Percentiles rank a stretch among this genome's conserved stretches.
Conservation (phyloP, 805 yeast genomes). For the Crinitomyces ghanaensis region DNA sequence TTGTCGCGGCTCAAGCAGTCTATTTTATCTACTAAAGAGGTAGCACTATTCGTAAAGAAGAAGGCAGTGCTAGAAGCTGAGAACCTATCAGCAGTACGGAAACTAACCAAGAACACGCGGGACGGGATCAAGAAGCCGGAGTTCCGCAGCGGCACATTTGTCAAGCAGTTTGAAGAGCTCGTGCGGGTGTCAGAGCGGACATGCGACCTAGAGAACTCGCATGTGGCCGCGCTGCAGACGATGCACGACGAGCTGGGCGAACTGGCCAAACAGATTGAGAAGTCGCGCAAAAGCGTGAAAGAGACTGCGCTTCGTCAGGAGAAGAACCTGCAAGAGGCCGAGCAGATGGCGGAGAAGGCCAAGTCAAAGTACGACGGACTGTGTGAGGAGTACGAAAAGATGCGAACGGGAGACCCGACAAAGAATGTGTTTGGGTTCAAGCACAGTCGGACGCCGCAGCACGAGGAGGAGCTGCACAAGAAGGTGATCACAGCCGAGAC, state of each 20-base stretch:
- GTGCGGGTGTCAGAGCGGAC: slow-evolving; percentile 70
- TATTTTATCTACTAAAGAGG: slow-evolving; percentile 74
- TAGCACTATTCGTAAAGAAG: slow-evolving; percentile 64
- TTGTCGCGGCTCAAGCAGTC: slow-evolving; percentile 68
- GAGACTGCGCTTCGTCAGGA: slow-evolving; percentile 77
- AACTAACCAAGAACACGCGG: slow-evolving; percentile 49
- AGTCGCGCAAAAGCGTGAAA: slow-evolving; percentile 63
- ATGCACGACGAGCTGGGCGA: slow-evolving; percentile 81
- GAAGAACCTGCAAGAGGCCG: slow-evolving; percentile 75
- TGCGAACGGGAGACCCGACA: slow-evolving; percentile 70
- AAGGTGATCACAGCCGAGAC: slow-evolving; percentile 78
- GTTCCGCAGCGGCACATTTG: slow-evolving; percentile 55
- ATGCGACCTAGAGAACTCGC: slow-evolving; percentile 59
- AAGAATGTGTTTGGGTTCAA: slow-evolving; percentile 73
- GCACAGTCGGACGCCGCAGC: slow-evolving; percentile 67
- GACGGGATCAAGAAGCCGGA: slow-evolving; percentile 37
- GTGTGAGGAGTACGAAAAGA: slow-evolving; percentile 77
- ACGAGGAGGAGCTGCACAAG: slow-evolving; percentile 75
- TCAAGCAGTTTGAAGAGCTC: slow-evolving; percentile 52
- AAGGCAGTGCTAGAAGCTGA: slow-evolving; percentile 72
- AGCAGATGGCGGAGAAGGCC: slow-evolving; percentile 78
- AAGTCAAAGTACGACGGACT: slow-evolving; percentile 62
- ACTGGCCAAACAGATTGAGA: slow-evolving; percentile 55
- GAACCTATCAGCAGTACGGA: slow-evolving; percentile 60
- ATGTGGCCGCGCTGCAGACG: slow-evolving; percentile 63